These are phyloP conservation scores for Rhododendron griersonianum DNA, from an alignment of 148 eudicot species.

Conservation along the genomic window DNA sequence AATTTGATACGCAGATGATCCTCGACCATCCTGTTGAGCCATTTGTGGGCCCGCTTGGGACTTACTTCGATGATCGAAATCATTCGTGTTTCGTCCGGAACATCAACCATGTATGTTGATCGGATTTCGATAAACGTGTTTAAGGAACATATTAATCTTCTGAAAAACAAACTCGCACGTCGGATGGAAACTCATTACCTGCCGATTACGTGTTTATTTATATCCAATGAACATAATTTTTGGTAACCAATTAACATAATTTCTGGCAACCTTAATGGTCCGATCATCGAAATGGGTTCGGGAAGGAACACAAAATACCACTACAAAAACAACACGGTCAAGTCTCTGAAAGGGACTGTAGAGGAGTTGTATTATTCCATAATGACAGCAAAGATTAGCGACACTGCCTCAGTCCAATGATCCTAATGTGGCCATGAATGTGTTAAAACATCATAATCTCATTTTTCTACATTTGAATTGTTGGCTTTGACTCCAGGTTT, in stretches of 20 bases:
- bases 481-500: neutral
- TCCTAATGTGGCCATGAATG: neutral
- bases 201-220: neutral
- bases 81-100: neutral
- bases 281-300: neutral
- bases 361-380: no score
- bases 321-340: neutral
- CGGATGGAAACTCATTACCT: neutral
- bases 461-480: neutral
- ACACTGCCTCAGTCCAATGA: neutral
- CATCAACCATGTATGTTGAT: neutral
- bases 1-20: neutral
- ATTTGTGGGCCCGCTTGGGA: neutral
- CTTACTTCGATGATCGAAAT: neutral
- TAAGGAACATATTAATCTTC: neutral
- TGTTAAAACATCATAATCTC: neutral
- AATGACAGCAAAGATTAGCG: neutral
- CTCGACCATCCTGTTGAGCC: neutral
- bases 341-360: neutral
- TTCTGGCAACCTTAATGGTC: neutral
- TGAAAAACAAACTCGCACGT: neutral
- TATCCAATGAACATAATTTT: neutral
- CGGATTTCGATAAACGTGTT: neutral
- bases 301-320: neutral
- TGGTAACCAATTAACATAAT: neutral